Conservation (phyloP, 805 yeast genomes). For the Schwanniomyces pseudopolymorphus region DNA sequence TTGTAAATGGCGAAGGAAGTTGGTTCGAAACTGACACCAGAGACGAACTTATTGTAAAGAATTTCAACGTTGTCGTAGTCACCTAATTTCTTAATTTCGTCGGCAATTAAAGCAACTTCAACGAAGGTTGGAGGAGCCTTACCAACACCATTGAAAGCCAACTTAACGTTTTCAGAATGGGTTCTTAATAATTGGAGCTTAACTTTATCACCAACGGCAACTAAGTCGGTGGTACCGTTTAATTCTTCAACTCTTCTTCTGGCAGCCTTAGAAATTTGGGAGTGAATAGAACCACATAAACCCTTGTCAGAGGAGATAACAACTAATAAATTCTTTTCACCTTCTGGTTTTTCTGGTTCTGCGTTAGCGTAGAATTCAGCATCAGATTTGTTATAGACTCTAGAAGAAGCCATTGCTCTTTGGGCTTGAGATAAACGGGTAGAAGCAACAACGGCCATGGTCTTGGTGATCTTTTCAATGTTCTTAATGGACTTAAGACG, state of each 20-base stretch:
- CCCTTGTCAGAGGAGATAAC: conserved; percentile 97
- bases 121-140: conserved; percentile 93
- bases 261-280: conserved; percentile 88
- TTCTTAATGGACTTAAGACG: conserved; percentile 98
- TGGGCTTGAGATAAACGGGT: conserved; percentile 95
- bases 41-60: conserved; percentile 81
- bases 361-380: conserved; percentile 75
- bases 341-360: conserved; percentile 64
- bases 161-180: conserved; percentile 61
- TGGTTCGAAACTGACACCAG: conserved; percentile 92
- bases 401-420: conserved; percentile 86
- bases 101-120: conserved; percentile 88
- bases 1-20: conserved; percentile 63
- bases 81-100: conserved; percentile 69
- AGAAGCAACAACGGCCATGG: conserved; percentile 99
- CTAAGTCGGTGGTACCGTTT: conserved; percentile 69
- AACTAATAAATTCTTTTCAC: conserved; percentile 70
- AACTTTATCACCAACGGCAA: conserved; percentile 92
- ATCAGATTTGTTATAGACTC: conserved; percentile 81
- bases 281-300: conserved; percentile 97
- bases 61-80: conserved; percentile 77
- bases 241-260: conserved; percentile 62
- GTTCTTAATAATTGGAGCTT: conserved; percentile 88
- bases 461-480: conserved; percentile 98
- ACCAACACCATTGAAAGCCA: conserved; percentile 89